Conservation (phyloP, 108 stramenopile genomes). For the Fistulifera pelliculosa region DNA sequence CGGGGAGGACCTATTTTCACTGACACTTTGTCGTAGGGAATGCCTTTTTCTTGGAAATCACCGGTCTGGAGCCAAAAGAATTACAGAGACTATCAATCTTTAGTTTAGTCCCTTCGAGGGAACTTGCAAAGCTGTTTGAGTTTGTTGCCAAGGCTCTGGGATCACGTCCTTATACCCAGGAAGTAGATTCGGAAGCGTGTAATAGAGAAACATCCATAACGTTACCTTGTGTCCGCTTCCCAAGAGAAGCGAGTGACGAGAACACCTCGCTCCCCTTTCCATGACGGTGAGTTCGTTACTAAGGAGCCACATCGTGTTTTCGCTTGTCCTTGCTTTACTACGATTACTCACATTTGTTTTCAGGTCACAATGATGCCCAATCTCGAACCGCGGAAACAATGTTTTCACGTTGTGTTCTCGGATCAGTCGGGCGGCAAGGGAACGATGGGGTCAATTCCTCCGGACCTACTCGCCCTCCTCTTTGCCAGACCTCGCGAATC, state of each 20-base stretch:
- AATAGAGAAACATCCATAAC: slow-evolving; percentile 27
- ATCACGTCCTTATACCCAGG: not conserved
- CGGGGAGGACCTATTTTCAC: not conserved
- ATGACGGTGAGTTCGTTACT: slow-evolving; percentile 17
- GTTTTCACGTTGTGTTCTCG: slow-evolving; percentile 69
- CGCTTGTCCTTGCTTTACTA: not conserved
- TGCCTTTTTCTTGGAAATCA: slow-evolving; percentile 55
- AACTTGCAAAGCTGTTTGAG: slow-evolving; percentile 70
- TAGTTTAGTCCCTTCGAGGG: slow-evolving; percentile 58
- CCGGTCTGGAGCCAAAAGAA: slow-evolving; percentile 45
- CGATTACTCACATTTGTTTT: not conserved
- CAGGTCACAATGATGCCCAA: slow-evolving; percentile 62
- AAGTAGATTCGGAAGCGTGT: not conserved
- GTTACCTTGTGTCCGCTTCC: slow-evolving; percentile 37
- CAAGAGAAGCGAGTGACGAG: slow-evolving; percentile 2
- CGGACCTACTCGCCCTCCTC: slow-evolving; percentile 44
- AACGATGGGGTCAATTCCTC: slow-evolving; percentile 47
- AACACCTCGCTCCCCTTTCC: slow-evolving; percentile 3
- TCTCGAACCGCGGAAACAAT: slow-evolving; percentile 56
- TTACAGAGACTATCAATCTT: slow-evolving; percentile 62
- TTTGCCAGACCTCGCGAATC: slow-evolving; percentile 8
- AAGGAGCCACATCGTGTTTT: not conserved
- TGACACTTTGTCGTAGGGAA: slow-evolving; percentile 34
- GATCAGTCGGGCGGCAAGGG: slow-evolving; percentile 55
- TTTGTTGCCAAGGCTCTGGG: slow-evolving; percentile 53